A percentile compares a stretch with the other conserved stretches of the same genome.
Conservation (phyloP, 2,329 filamentous ascomycete species). For the Aspergillus hortae region DNA sequence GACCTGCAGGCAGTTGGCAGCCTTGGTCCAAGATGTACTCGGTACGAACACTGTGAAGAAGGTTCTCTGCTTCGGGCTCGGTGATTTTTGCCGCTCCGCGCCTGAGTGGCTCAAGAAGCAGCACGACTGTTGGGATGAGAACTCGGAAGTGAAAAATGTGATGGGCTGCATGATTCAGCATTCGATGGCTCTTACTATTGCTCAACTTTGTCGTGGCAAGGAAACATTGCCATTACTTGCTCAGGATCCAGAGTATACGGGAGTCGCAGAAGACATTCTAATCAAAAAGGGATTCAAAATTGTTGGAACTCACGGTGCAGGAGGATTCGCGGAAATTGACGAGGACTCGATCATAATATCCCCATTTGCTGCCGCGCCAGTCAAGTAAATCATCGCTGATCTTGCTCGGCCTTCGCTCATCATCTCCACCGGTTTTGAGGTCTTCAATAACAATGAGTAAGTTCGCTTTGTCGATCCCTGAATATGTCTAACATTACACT, state of each 20-base stretch:
- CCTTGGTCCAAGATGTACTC: constrained; percentile 2
- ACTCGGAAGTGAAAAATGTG: constrained; percentile 2
- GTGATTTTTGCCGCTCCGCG: constrained; percentile 3
- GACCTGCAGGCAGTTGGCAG: background rate
- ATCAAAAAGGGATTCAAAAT: constrained; percentile 1
- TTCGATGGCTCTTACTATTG: constrained; percentile 1
- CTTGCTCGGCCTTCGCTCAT: constrained; percentile 1
- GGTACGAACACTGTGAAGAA: constrained; percentile 2
- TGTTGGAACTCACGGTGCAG: constrained; percentile 1
- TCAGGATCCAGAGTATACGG: constrained; percentile 1
- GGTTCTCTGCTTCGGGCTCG: constrained; percentile 1
- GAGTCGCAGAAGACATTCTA: background rate
- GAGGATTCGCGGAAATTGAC: constrained; percentile 3
- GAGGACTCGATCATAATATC: constrained; percentile 1
- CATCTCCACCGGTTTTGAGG: background rate
- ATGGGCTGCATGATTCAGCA: constrained; percentile 2
- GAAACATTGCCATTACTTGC: constrained; percentile 2
- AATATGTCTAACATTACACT: background rate
- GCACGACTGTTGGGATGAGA: background rate
- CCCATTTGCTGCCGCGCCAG: background rate
- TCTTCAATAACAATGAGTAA: constrained; percentile 2
- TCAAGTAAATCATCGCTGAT: constrained; percentile 2
- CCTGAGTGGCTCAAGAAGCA: constrained; percentile 1
- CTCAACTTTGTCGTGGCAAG: constrained; percentile 1
- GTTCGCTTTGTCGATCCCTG: background rate